Percentiles rank a stretch among this genome's conserved stretches.
phyloP scores from a whole-genome alignment of 192 early-diverging fungal species.

The Spinellus fusiger region DNA sequence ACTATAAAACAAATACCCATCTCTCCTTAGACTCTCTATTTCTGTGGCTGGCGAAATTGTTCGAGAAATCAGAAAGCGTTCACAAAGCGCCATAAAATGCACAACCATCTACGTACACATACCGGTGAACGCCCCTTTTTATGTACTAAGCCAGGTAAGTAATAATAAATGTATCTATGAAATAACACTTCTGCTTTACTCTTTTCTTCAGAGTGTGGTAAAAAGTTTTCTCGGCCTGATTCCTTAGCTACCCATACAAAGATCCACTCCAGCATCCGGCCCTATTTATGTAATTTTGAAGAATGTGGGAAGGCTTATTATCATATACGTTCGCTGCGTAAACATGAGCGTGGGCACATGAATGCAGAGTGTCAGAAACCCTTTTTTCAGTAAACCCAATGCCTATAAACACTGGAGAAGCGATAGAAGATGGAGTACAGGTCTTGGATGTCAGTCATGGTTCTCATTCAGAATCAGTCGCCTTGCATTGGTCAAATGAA shows the following conservation, averaged over 20 bases:
- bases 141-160: constrained; percentile 44
- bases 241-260: constrained; percentile 65
- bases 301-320: constrained; percentile 58
- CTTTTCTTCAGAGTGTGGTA: constrained; percentile 47
- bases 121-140: constrained; percentile 74
- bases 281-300: constrained; percentile 43
- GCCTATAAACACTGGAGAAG: background rate
- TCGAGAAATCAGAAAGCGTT: constrained; percentile 56
- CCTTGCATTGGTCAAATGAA: too few species aligned
- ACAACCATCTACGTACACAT: constrained; percentile 68
- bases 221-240: constrained; percentile 72
- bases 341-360: constrained; percentile 53
- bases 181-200: background rate
- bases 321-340: constrained; percentile 54
- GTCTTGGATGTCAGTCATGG: too few species aligned
- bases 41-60: constrained; percentile 47
- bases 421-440: background rate
- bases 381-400: background rate
- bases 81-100: constrained; percentile 65
- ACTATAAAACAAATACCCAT: background rate
- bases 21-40: constrained; percentile 37
- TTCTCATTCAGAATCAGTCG: too few species aligned
- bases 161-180: background rate
- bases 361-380: background rate
- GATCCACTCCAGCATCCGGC: constrained; percentile 51